Evolutionary conservation across 2,329 filamentous ascomycete genomes (phyloP), one percentile per base, ranked within the genome.

Genomic region (Polytolypa hystricis): DNA sequence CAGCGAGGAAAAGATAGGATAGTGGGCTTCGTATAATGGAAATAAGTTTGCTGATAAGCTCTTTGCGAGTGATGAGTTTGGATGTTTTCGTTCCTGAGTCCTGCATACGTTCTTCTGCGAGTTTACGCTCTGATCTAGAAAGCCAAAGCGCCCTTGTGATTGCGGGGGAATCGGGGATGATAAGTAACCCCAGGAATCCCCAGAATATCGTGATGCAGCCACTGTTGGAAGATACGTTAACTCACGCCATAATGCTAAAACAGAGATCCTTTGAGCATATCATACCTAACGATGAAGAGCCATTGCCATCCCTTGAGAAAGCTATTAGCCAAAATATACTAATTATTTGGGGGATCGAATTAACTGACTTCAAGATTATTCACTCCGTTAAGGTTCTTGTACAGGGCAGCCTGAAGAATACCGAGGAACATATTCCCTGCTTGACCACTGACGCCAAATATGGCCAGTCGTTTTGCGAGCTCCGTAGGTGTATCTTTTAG

Each of bases 161-260:
- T 8, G 29, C 35, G 3, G 44, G 44, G 4, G 44, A 42, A 18
- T 47, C 44, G n/a, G 44, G 44, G n/a, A 47, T 47, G 11, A 45
- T 39, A 4, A 41, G 21, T 3, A 47, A 42, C n/a, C 44, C 43
- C 6, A 47, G 33, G 1, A 43, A 35, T 4, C 43, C 44, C 30
- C 42, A 44, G 11, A 40, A 40, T 19, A 47, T 43, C 5, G 44
- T 47, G 5, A 47, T 38, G 30, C 38, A 40, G 16, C 44, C 44
- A 12, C 23, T 26, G 12, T 26, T 12, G 23, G 12, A 1, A 3
- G 10, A 26, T n/a, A n/a, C n/a, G n/a, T n/a, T n/a, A n/a, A n/a
- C n/a, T n/a, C n/a, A n/a, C n/a, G n/a, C n/a, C n/a, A n/a, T n/a
- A n/a, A n/a, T n/a, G n/a, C n/a, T n/a, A n/a, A n/a, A n/a, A n/a